A percentile compares a stretch with the other conserved stretches of the same genome.
Conservation (phyloP, 306 rosid genomes). For the Prinsepia uniflora region DNA sequence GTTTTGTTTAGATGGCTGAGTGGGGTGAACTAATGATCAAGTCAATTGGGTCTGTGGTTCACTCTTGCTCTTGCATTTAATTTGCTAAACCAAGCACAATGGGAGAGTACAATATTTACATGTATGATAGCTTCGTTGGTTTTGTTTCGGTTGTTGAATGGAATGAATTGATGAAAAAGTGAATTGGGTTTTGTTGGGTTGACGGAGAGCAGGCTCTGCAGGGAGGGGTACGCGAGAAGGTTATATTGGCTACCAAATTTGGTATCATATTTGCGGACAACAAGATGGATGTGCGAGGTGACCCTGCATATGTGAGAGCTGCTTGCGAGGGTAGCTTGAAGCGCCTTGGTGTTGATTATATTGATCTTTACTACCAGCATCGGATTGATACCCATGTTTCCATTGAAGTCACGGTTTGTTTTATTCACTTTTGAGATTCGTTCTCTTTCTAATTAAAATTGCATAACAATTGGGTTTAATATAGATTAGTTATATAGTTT, state of each 20-base stretch:
- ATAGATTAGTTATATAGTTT: neutral
- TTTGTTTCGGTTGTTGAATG: neutral
- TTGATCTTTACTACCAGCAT: conserved; percentile 78
- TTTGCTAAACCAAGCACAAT: too few species aligned
- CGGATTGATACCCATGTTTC: conserved; percentile 61
- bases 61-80: too few species aligned
- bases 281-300: conserved; percentile 36
- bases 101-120: too few species aligned
- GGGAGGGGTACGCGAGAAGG: conserved; percentile 38
- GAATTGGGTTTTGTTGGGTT: neutral
- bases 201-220: conserved; percentile 30
- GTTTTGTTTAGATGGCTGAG: too few species aligned
- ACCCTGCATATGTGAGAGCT: conserved; percentile 60
- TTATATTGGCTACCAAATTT: conserved; percentile 62
- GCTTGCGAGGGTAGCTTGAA: conserved; percentile 68
- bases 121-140: neutral
- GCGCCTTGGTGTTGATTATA: conserved; percentile 44
- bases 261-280: conserved; percentile 22
- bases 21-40: too few species aligned
- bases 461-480: neutral
- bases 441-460: neutral
- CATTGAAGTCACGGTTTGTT: conserved; percentile 66
- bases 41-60: too few species aligned
- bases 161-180: neutral
- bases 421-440: neutral